Evolutionary conservation across 2,329 filamentous ascomycete genomes (phyloP).

Genomic region (Fusarium protoensiforme): DNA sequence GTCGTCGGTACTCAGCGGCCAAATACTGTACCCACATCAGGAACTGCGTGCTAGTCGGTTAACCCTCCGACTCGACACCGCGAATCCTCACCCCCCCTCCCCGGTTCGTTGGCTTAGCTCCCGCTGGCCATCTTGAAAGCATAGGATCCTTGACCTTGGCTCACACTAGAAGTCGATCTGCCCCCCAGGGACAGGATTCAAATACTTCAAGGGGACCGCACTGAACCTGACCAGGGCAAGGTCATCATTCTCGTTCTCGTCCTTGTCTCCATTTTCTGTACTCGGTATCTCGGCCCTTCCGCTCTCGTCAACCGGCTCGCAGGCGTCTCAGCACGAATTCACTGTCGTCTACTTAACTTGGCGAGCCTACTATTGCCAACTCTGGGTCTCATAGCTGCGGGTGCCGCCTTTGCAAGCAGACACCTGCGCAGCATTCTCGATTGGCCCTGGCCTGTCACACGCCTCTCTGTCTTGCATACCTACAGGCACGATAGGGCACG

Average conservation of each 20-base stretch:
- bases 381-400: not conserved
- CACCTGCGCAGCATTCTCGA: conserved; percentile 12
- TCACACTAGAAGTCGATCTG: conserved; percentile 41
- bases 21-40: conserved; percentile 31
- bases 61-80: conserved; percentile 34
- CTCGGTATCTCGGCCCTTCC: not conserved
- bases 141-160: conserved; percentile 35
- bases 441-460: conserved; percentile 15
- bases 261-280: conserved; percentile 5
- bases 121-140: conserved; percentile 41
- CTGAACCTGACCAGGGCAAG: conserved; percentile 16
- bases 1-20: conserved; percentile 37
- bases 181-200: conserved; percentile 34
- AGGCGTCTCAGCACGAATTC: not conserved
- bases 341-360: not conserved
- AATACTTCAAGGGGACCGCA: conserved; percentile 40
- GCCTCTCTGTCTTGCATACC: conserved; percentile 28
- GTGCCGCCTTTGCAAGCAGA: conserved; percentile 11
- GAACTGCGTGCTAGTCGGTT: conserved; percentile 31
- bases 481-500: conserved; percentile 21
- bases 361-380: not conserved
- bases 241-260: conserved; percentile 12
- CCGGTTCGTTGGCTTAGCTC: conserved; percentile 39
- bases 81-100: conserved; percentile 37
- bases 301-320: not conserved